phyloP scores from a whole-genome alignment of 2,329 filamentous ascomycete genomes.

The Trematosphaeria pertusa region DNA sequence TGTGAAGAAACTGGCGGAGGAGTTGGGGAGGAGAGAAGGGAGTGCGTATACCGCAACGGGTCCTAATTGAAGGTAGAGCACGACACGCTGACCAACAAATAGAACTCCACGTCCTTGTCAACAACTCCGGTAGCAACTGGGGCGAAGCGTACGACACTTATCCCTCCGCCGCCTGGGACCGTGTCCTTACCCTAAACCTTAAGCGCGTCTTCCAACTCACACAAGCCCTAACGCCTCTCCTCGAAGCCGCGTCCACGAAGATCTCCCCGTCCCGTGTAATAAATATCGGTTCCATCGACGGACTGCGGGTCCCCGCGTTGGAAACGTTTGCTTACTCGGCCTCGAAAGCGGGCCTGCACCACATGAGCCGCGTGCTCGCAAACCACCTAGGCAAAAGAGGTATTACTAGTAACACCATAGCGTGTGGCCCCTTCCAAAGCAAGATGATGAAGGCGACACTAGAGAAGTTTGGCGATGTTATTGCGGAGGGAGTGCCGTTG shows the following conservation, averaged over 20 bases:
- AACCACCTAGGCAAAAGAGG: slow-evolving; percentile 65
- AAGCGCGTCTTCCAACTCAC: slow-evolving; percentile 72
- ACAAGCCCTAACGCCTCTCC: slow-evolving; percentile 66
- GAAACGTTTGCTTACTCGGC: slow-evolving; percentile 67
- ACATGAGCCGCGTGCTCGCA: slow-evolving; percentile 70
- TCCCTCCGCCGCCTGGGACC: slow-evolving; percentile 60
- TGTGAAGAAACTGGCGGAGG: slow-evolving; percentile 63
- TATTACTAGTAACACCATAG: slow-evolving; percentile 72
- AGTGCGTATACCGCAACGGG: slow-evolving; percentile 32
- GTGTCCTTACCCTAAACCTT: slow-evolving; percentile 66
- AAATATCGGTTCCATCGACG: slow-evolving; percentile 71
- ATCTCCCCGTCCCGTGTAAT: slow-evolving; percentile 65
- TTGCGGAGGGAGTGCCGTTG: slow-evolving; percentile 68
- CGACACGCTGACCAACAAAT: slow-evolving; percentile 14
- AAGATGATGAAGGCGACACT: slow-evolving; percentile 78
- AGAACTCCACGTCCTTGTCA: slow-evolving; percentile 67
- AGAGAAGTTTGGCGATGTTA: slow-evolving; percentile 62
- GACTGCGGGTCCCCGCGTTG: slow-evolving; percentile 64
- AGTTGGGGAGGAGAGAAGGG: slow-evolving; percentile 61
- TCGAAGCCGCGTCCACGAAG: slow-evolving; percentile 59
- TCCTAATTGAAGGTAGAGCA: neutral
- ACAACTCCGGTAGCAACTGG: slow-evolving; percentile 72
- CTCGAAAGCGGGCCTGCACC: slow-evolving; percentile 69
- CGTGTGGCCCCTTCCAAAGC: slow-evolving; percentile 74
- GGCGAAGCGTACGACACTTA: slow-evolving; percentile 66